A percentile compares a stretch with the other conserved stretches of the same genome.
Evolutionary conservation across 1,139 yeast species (phyloP).

Genomic region (Diutina rugosa): DNA sequence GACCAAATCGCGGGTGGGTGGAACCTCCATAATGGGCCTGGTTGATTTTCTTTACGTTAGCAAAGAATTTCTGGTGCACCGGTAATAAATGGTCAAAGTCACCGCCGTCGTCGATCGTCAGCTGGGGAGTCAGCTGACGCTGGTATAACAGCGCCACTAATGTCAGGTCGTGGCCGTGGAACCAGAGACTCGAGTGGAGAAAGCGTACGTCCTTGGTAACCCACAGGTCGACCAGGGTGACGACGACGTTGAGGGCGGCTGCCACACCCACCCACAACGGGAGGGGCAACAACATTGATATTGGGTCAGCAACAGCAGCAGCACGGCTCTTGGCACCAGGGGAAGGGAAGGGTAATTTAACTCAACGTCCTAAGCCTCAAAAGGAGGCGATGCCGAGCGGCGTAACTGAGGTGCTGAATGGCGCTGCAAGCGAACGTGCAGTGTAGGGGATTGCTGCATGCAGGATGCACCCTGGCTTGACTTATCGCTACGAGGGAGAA

Average conservation of each 20-base stretch:
- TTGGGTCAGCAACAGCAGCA: not conserved
- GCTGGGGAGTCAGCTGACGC: not conserved
- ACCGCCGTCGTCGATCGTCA: not conserved
- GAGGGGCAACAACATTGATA: not conserved
- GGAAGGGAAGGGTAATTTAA: too few species aligned
- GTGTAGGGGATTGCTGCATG: too few species aligned
- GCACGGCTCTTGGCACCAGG: not conserved
- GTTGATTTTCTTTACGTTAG: not conserved
- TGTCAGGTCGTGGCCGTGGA: not conserved
- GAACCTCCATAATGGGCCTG: not conserved
- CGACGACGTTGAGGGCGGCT: not conserved
- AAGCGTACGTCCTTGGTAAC: not conserved
- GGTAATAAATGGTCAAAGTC: not conserved
- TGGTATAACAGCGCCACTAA: not conserved
- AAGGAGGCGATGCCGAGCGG: too few species aligned
- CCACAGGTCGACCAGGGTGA: not conserved
- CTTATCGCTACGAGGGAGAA: too few species aligned
- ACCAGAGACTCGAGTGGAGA: not conserved
- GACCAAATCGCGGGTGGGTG: not conserved
- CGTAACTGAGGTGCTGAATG: too few species aligned
- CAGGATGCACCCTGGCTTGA: too few species aligned
- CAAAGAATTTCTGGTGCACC: not conserved
- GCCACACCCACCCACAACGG: not conserved
- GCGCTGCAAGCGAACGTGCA: too few species aligned
- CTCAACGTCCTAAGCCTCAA: too few species aligned